Evolutionary conservation across 139 green algal species (phyloP).

Genomic region (Haematococcus sp.): DNA sequence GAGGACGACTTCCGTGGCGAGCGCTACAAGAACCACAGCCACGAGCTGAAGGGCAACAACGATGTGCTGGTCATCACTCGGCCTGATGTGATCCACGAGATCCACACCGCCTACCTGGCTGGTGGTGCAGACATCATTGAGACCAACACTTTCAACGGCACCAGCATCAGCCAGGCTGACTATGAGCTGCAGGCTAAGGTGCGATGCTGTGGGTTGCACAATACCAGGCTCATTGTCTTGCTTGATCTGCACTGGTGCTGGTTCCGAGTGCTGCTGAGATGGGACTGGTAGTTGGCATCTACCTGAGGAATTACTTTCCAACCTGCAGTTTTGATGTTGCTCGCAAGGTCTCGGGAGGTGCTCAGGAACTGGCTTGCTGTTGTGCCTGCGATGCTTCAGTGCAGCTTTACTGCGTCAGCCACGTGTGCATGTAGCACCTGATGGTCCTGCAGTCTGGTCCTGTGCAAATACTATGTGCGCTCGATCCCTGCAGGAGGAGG

Average conservation of each 20-base stretch:
- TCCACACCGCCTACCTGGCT: constrained; percentile 91
- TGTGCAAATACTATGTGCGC: not conserved
- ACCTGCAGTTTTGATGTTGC: too few relatives aligned
- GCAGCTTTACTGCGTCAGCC: too few relatives aligned
- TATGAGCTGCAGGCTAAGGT: constrained; percentile 84
- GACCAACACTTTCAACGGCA: constrained; percentile 99
- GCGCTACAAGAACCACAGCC: constrained; percentile 64
- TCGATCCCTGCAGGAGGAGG: constrained; percentile 1
- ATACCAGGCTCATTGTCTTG: too few relatives aligned
- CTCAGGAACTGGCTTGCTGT: not conserved
- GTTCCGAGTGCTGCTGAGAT: too few relatives aligned
- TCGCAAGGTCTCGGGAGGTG: not conserved
- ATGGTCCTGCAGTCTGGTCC: not conserved
- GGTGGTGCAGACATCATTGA: constrained; percentile 96
- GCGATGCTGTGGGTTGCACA: not conserved
- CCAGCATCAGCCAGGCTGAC: constrained; percentile 88
- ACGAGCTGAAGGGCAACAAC: constrained; percentile 98
- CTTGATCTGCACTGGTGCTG: too few relatives aligned
- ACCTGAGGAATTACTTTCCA: too few relatives aligned
- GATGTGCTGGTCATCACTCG: constrained; percentile 93
- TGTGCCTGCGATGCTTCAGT: constrained; percentile 33
- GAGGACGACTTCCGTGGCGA: constrained; percentile 91
- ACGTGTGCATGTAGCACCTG: too few relatives aligned
- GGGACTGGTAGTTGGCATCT: too few relatives aligned
- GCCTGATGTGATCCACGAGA: constrained; percentile 91